Percentiles rank a stretch among this genome's conserved stretches.
phyloP scores from a whole-genome alignment of 139 green algal genomes.

The Asterochloris erici region DNA sequence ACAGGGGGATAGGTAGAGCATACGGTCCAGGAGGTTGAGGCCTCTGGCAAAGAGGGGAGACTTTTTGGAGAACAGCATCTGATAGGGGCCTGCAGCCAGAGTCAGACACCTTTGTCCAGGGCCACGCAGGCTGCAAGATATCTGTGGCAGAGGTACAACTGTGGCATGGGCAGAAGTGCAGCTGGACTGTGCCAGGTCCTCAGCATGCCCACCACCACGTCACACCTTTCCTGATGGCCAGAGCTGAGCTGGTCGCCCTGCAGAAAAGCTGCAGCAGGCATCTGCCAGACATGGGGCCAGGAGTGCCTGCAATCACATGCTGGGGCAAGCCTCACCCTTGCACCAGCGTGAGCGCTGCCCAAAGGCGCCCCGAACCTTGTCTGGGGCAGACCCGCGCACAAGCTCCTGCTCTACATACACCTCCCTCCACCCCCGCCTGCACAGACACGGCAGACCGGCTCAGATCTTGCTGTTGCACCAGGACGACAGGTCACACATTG shows the following conservation, averaged over 20 bases:
- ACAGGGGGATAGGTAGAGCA: constrained; percentile 1
- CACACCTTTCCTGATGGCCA: too few species aligned
- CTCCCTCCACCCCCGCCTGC: constrained; percentile 19
- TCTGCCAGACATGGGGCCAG: too few species aligned
- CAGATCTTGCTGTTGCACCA: too few species aligned
- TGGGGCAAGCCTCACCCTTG: neutral
- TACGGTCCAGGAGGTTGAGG: constrained; percentile 4
- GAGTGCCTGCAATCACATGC: too few species aligned
- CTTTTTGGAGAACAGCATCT: constrained; percentile 15
- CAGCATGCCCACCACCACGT: too few species aligned
- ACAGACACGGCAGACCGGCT: too few species aligned
- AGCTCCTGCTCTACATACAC: constrained; percentile 50
- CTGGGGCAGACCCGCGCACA: constrained; percentile 47
- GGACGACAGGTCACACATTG: too few species aligned
- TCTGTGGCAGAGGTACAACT: neutral
- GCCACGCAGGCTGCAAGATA: too few species aligned
- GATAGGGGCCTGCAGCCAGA: constrained; percentile 11
- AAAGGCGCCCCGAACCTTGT: constrained; percentile 56
- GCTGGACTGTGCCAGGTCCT: too few species aligned
- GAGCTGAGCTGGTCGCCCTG: too few species aligned
- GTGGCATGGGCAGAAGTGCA: too few species aligned
- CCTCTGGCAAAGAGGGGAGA: constrained; percentile 1
- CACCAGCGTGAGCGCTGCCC: constrained; percentile 56
- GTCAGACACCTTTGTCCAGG: neutral
- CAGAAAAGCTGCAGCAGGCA: too few species aligned